Base-by-base conservation (phyloP, 768 basidiomycete species). In the Russula sp. region DNA sequence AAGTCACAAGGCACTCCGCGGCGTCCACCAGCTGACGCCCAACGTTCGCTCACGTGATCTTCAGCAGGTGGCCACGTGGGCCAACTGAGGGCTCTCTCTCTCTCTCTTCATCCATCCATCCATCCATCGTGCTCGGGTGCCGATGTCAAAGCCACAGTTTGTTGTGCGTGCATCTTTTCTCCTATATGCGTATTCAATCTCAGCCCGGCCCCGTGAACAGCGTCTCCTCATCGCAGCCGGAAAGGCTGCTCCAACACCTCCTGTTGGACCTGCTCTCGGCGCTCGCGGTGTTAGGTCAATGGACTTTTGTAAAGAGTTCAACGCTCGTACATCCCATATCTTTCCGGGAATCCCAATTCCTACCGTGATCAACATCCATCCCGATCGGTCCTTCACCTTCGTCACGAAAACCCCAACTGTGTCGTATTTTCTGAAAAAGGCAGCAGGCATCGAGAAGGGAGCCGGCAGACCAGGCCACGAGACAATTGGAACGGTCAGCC, bases 221-320 rank as follows among this genome's bases (percentile, higher is more conserved):
- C 89, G 92, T 65, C 77, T 98, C 60, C 81, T 96, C 54, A 84
- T 98, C 63, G 84, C 86, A 54, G 96, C 96, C 47, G 94, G 93
- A 47, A 98, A 98, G 72, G 96, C 96, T 39, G 88, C 95, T 32
- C 95, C 96, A 18, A 90, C 92, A 42, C 96, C 96, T 59, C 96
- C 96, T 9, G 89, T 99, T 55, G 96, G 96, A 70, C 96, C 96
- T 58, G 96, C 95, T 36, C 83, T 99, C 56, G 97, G 97, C 77
- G 96, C 97, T 66, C 86, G 93, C 70, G 97, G 97, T 69, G 95
- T 99, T 68, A 98, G 97, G 76, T 93, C 94, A 32, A 98, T 98
- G 90, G 97, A 99, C 77, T 99, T 99, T 72, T 97, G 94, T 81
- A 99, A 98, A 74, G 94, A 98, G 73, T 99, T 98, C 78, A 99